Percentiles rank a stretch among this genome's conserved stretches.
Conservation (phyloP, 176 grass and related monocot genomes). For the Areca catechu region DNA sequence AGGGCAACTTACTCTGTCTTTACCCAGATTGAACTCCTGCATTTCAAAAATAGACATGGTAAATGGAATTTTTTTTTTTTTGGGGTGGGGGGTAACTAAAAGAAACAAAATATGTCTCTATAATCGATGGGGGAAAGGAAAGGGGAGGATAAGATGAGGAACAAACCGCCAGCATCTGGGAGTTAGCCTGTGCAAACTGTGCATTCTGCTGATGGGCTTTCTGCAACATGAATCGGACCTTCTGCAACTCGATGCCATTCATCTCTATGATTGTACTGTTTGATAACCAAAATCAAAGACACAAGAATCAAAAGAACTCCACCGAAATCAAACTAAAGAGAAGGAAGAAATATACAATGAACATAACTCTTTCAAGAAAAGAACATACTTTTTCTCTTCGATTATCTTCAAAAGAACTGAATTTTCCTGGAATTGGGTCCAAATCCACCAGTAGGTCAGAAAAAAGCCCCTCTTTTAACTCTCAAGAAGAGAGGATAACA, state of each 20-base stretch:
- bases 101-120: neutral
- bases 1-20: conserved; percentile 44
- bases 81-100: neutral
- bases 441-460: neutral
- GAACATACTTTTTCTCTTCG: conserved; percentile 33
- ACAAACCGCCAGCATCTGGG: conserved; percentile 41
- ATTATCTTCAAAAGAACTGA: conserved; percentile 22
- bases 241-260: conserved; percentile 34
- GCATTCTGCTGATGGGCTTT: conserved; percentile 34
- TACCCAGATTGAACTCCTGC: conserved; percentile 56
- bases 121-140: conserved; percentile 6
- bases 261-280: conserved; percentile 42
- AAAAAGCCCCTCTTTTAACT: neutral
- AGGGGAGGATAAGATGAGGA: neutral
- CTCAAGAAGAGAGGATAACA: no score
- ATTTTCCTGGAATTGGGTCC: conserved; percentile 31
- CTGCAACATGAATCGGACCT: conserved; percentile 30
- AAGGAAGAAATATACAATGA: neutral
- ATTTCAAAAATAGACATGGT: conserved; percentile 24
- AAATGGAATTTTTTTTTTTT: conserved; percentile 1
- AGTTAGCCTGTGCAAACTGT: conserved; percentile 38
- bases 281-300: neutral
- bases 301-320: neutral
- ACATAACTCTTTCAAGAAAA: neutral
- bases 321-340: no score